Conservation (phyloP, 2,329 filamentous ascomycete genomes). For the Sarocladium kiliense region DNA sequence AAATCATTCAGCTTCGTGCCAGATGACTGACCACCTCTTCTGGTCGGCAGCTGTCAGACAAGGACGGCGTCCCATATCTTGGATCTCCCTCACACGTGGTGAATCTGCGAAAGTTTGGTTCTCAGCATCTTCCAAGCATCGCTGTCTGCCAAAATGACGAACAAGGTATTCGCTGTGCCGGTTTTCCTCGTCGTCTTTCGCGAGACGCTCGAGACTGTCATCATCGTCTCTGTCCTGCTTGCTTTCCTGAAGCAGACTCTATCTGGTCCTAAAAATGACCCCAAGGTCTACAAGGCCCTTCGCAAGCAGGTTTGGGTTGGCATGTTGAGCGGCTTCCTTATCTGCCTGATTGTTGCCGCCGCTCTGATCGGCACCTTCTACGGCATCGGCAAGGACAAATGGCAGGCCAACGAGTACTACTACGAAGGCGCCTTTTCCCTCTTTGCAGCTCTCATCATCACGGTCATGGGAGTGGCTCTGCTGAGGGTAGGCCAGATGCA, state of each 20-base stretch:
- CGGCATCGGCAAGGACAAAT: slow-evolving; percentile 58
- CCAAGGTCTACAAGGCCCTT: slow-evolving; percentile 55
- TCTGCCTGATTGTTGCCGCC: slow-evolving; percentile 61
- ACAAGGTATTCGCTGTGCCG: slow-evolving; percentile 69
- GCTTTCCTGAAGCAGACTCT: slow-evolving; percentile 74
- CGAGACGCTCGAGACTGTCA: slow-evolving; percentile 75
- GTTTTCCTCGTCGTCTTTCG: slow-evolving; percentile 90
- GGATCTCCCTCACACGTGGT: not conserved
- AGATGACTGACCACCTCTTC: not conserved
- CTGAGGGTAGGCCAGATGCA: slow-evolving; percentile 79
- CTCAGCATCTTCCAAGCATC: not conserved
- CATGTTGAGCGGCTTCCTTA: slow-evolving; percentile 53
- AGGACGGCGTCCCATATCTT: not conserved
- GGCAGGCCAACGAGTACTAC: slow-evolving; percentile 64
- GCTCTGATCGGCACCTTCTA: slow-evolving; percentile 72
- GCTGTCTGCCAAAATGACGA: slow-evolving; percentile 43
- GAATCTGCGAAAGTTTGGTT: not conserved
- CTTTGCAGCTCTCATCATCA: slow-evolving; percentile 74
- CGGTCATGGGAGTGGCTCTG: slow-evolving; percentile 72
- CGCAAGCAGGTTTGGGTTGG: slow-evolving; percentile 59
- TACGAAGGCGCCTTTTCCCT: slow-evolving; percentile 79
- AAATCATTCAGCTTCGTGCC: not conserved
- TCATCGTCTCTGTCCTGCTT: slow-evolving; percentile 82
- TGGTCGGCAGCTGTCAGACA: not conserved
- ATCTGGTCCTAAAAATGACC: slow-evolving; percentile 51